Base-by-base conservation (phyloP, 2,329 filamentous ascomycete species). In the Aspergillus viridinutans region DNA sequence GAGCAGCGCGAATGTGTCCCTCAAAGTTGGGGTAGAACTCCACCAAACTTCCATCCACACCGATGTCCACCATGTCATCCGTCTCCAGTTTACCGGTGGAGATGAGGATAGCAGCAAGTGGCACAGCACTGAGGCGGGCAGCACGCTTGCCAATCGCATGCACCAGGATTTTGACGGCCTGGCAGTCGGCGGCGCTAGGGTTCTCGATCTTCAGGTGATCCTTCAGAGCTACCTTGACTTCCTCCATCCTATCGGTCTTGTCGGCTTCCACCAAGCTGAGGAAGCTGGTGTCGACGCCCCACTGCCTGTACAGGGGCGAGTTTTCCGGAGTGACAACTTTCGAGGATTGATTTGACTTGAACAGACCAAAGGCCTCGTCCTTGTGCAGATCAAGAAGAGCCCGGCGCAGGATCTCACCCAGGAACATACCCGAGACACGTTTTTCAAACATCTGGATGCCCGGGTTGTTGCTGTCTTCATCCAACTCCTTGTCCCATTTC, bases 391-490 rank as follows among this genome's bases (percentile, higher is more conserved):
- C 81, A 52, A 94, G 73, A 23, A 97, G 78, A 17, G 87, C 86
- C 48, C 90, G 82, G 54, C 94, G 89, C 55, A 97, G 82, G 61
- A 97, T 92, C 74, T 99, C 94, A 54, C 94, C 94, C 50, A 99
- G 76, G 78, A 97, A 99, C 93, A 99, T 97, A 72, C 94, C 94
- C 0, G 92, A 96, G 17, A 99, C 89, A 50, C 93, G 89, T 83
- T 99, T 99, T 80, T 99, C 94, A 70, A 97, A 99, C 90, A 97
- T 96, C 72, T 99, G 94, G 60, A 96, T 86, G 26, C 94, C 94
- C 0, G 92, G 93, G 75, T 99, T 97, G 66, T 90, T 86, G 63
- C 88, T 94, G 58, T 88, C 85, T 56, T 80, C 78, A 74, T 99
- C 93, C 25, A 99, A 81, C 56, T 85, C 82, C 51, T 81, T 78